Conservation (phyloP, 139 green algal genomes). For the Tetraselmis striata region DNA sequence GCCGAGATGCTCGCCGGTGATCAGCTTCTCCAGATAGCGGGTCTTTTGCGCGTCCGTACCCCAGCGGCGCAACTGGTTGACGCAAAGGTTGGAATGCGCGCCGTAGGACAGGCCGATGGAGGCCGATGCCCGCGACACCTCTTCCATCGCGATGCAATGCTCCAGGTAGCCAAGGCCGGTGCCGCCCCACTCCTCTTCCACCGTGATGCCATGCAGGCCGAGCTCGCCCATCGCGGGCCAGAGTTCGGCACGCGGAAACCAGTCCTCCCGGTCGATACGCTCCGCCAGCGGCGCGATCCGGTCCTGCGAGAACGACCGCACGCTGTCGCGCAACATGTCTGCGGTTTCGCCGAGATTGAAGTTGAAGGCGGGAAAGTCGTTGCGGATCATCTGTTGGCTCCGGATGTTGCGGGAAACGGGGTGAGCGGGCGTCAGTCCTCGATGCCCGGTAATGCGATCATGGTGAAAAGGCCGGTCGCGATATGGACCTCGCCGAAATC, state of each 20-base stretch:
- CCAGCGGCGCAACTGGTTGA: constrained; percentile 92
- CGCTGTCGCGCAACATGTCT: too few relatives aligned
- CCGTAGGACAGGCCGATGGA: constrained; percentile 81
- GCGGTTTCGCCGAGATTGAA: too few relatives aligned
- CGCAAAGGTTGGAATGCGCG: constrained; percentile 89
- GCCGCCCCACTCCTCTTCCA: constrained; percentile 71
- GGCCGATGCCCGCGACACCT: constrained; percentile 73
- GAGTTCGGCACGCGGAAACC: constrained; percentile 75
- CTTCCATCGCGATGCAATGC: constrained; percentile 91
- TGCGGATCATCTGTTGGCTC: too few relatives aligned
- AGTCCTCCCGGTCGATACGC: constrained; percentile 71
- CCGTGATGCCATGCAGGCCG: constrained; percentile 76
- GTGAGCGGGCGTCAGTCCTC: too few relatives aligned
- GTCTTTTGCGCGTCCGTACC: constrained; percentile 63
- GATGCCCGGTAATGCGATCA: too few relatives aligned
- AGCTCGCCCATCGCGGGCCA: constrained; percentile 78
- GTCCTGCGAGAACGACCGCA: too few relatives aligned
- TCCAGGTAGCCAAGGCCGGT: constrained; percentile 74
- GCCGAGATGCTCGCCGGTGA: constrained; percentile 81
- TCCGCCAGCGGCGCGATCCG: too few relatives aligned
- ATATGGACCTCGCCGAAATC: too few relatives aligned
- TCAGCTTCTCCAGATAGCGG: constrained; percentile 69
- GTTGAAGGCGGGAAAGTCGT: too few relatives aligned
- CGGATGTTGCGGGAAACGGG: too few relatives aligned
- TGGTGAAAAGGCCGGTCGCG: too few relatives aligned